A percentile compares a stretch with the other conserved stretches of the same genome.
Conservation (phyloP, 2,329 filamentous ascomycete genomes). For the Talaromyces marneffei region DNA sequence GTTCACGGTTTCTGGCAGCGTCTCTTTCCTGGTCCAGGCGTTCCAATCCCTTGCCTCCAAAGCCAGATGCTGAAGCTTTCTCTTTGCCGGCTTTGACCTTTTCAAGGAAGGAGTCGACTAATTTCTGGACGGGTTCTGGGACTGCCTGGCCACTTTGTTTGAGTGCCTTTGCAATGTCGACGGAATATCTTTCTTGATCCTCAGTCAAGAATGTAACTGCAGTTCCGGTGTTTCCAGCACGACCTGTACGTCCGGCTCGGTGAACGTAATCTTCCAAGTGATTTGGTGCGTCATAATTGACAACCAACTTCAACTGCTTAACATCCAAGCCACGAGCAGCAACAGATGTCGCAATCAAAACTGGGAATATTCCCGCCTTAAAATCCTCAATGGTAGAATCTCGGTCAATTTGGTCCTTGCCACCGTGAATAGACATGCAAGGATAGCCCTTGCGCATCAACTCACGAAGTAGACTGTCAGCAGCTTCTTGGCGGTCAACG, state of each 20-base stretch:
- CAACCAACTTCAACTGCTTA: slow-evolving; percentile 88
- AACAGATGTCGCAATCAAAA: slow-evolving; percentile 90
- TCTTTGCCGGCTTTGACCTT: slow-evolving; percentile 91
- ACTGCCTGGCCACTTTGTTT: slow-evolving; percentile 83
- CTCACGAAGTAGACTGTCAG: slow-evolving; percentile 72
- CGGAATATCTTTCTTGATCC: slow-evolving; percentile 83
- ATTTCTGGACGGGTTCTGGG: slow-evolving; percentile 60
- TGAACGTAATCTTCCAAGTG: slow-evolving; percentile 97
- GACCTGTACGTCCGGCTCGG: slow-evolving; percentile 84
- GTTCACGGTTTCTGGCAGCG: slow-evolving; percentile 75
- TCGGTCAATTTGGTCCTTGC: slow-evolving; percentile 87
- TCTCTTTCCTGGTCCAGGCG: slow-evolving; percentile 86
- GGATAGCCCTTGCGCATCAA: slow-evolving; percentile 79
- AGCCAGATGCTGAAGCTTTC: slow-evolving; percentile 75
- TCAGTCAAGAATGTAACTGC: slow-evolving; percentile 91
- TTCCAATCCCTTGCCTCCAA: slow-evolving; percentile 91
- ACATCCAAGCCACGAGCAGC: slow-evolving; percentile 93
- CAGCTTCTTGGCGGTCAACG: slow-evolving; percentile 85
- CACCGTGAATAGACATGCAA: slow-evolving; percentile 89
- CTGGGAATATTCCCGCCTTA: slow-evolving; percentile 81
- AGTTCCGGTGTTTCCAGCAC: slow-evolving; percentile 89
- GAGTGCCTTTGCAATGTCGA: slow-evolving; percentile 85
- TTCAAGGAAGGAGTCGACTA: slow-evolving; percentile 66
- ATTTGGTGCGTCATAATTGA: slow-evolving; percentile 92
- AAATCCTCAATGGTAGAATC: slow-evolving; percentile 91